Conservation (phyloP, 805 yeast genomes). For the Wickerhamomyces bovis region DNA sequence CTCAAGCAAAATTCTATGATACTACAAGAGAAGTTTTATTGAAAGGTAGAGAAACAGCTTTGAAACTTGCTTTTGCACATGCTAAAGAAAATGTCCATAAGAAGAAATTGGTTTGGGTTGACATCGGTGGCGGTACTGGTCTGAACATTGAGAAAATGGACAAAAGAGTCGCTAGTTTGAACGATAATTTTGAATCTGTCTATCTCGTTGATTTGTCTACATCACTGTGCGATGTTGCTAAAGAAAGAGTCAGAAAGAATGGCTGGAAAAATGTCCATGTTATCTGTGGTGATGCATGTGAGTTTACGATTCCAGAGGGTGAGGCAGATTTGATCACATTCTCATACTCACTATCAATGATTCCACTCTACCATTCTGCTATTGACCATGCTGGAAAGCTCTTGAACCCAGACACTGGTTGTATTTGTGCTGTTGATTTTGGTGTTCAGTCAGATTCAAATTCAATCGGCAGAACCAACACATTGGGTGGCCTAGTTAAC, state of each 20-base stretch:
- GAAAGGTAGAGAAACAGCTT: conserved; percentile 64
- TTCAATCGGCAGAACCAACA: conserved; percentile 60
- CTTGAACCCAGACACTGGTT: conserved; percentile 49
- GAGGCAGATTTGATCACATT: conserved; percentile 71
- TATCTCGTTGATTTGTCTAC: conserved; percentile 75
- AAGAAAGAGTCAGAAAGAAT: conserved; percentile 41
- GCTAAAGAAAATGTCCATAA: conserved; percentile 28
- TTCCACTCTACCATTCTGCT: conserved; percentile 75
- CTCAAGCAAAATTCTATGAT: conserved; percentile 75
- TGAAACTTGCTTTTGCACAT: conserved; percentile 55
- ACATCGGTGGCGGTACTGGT: conserved; percentile 87
- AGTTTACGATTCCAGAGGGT: conserved; percentile 46
- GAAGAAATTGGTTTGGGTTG: conserved; percentile 59
- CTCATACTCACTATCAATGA: conserved; percentile 80
- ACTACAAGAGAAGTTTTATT: conserved; percentile 58
- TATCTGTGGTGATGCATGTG: conserved; percentile 69
- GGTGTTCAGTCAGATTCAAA: conserved; percentile 69
- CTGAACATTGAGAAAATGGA: conserved; percentile 76
- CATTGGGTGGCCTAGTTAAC: conserved; percentile 66
- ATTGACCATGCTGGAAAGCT: conserved; percentile 57
- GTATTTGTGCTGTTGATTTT: conserved; percentile 70
- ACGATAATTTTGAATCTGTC: conserved; percentile 50
- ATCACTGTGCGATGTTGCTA: conserved; percentile 69
- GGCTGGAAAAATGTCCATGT: conserved; percentile 60
- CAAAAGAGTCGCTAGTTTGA: conserved; percentile 31